Evolutionary conservation across 176 grass and related monocot genomes (phyloP).

Genomic region (Aegilops longissima): DNA sequence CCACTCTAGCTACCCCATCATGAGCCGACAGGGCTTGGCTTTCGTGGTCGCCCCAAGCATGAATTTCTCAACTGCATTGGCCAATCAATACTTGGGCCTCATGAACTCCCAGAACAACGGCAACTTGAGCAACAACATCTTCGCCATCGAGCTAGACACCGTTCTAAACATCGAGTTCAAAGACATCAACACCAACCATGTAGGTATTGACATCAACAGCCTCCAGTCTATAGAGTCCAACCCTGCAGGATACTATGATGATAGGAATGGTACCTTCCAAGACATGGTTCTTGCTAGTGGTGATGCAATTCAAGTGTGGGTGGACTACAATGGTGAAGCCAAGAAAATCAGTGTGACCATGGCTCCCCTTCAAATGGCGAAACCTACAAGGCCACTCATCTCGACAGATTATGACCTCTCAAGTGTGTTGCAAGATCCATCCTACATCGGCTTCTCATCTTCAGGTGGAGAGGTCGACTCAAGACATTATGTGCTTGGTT

Average conservation of each 20-base stretch:
- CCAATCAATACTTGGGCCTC: slow-evolving; percentile 19
- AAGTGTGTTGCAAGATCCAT: neutral
- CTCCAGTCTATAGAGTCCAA: neutral
- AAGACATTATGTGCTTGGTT: slow-evolving; percentile 55
- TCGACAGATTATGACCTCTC: slow-evolving; percentile 16
- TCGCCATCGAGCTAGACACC: slow-evolving; percentile 40
- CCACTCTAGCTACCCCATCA: neutral
- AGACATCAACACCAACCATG: slow-evolving; percentile 38
- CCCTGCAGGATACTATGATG: slow-evolving; percentile 15
- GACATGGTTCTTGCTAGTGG: neutral
- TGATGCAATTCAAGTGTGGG: slow-evolving; percentile 42
- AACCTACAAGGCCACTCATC: slow-evolving; percentile 30
- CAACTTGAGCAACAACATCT: neutral
- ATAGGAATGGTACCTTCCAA: neutral
- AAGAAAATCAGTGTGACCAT: slow-evolving; percentile 16
- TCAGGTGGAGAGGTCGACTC: neutral
- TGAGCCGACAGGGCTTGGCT: slow-evolving; percentile 27
- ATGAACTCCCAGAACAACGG: neutral
- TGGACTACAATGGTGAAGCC: slow-evolving; percentile 13
- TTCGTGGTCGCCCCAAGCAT: slow-evolving; percentile 26
- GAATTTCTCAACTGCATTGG: neutral
- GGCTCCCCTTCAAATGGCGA: slow-evolving; percentile 16
- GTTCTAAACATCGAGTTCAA: neutral
- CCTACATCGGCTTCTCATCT: slow-evolving; percentile 39
- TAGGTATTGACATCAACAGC: slow-evolving; percentile 23